Base-by-base conservation (phyloP, 2,329 filamentous ascomycete genomes). In the Epichloe festucae region DNA sequence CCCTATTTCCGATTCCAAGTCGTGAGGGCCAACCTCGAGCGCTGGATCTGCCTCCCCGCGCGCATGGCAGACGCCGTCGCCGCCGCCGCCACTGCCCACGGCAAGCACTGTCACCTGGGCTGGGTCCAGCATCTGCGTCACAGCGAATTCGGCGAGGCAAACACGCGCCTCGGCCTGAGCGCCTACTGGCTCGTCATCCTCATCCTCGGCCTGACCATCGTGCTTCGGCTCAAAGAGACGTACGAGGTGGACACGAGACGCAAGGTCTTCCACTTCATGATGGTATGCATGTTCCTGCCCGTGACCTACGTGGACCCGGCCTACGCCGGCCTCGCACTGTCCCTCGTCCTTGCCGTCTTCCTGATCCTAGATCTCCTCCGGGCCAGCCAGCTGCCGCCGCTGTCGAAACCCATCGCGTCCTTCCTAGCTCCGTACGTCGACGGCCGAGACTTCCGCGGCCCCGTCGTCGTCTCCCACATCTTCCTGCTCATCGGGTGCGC, bases 211-310 rank as follows among this genome's bases (percentile, higher is more conserved):
- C 75, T 97, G 38, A 70, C 81, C 10, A 74, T 87, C 4, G 87
- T 96, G 7, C 79, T 93, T 49, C 79, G 76, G 42, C 77, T 95
- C 39, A 87, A 85, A 41, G 73, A 81, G 3, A 73, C 87, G 48
- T 90, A 87, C 58, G 90, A 96, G 68, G 91, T 98, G 46, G 93
- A 98, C 68, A 98, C 93, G 1, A 81, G 93, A 48, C 82, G 93
- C 48, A 98, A 98, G 67, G 87, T 97, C 23, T 98, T 98, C 66
- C 93, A 98, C 67, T 94, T 94, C 59, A 95, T 91, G 77, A 97
- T 97, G 86, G 91, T 97, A 7, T 82, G 82, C 52, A 96, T 98
- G 88, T 84, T 98, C 52, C 75, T 97, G 2, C 90, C 93, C 0
- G 82, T 87, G 1, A 87, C 85, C 2, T 96, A 82, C 63, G 71